Evolutionary conservation across 805 yeast species (phyloP), one percentile per base, ranked within the genome.

Genomic region (Candida coquimbonensis): DNA sequence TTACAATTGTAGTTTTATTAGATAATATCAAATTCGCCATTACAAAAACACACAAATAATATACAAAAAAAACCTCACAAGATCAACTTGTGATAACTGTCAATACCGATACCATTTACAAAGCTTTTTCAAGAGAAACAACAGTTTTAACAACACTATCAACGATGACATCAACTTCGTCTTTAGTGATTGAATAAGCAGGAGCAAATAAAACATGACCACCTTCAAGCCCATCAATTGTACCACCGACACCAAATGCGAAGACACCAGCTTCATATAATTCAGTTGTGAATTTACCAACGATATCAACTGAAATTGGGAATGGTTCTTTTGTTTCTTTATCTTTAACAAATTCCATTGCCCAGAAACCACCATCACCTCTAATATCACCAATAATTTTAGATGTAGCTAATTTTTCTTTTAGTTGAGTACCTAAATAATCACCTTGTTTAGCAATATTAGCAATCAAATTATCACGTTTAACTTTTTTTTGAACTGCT

Each of bases 291-390:
- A 74, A 56, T 51, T 57, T 59, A 29, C 54, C 45, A 27, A 54
- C 63, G 36, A 66, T 55, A 4, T 59, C 62, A 13, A 63, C 48
- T 14, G 56, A 56, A 14, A 54, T 48, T 21, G 63, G 65, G 53
- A 74, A 73, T 38, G 72, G 67, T 51, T 73, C 75, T 52, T 73
- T 75, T 9, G 79, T 72, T 13, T 41, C 55, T 42, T 67, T 68
- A 55, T 74, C 63, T 53, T 74, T 68, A 46, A 75, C 78, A 32
- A 75, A 62, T 57, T 77, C 81, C 45, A 76, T 49, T 1, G 75
- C 69, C 74, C 80, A 73, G 63, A 77, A 77, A 9, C 76, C 73
- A 47, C 81, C 81, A 47, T 68, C 53, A 37, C 82, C 82, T 63
- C 81, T 68, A 27, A 75, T 69, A 45, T 74, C 75, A 49, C 80